Evolutionary conservation across 495 filamentous ascomycete species (phyloP), one percentile per base, ranked within the genome.

Genomic region (Tuber calosporum): DNA sequence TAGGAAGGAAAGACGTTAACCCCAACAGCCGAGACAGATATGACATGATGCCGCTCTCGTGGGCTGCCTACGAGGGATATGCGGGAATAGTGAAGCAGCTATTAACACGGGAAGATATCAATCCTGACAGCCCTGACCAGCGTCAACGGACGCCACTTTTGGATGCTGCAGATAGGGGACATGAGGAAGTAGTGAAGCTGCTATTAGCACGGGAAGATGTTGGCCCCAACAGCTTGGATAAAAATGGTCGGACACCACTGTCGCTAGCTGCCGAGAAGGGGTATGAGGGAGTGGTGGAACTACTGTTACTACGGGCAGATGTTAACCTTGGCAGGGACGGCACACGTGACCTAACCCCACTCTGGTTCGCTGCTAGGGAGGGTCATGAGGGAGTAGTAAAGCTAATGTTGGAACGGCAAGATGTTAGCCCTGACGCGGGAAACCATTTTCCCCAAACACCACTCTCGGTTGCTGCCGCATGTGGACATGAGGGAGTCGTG

Each of bases 1-100:
- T 83, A 39, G 66, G 73, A 22, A 70, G 41, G 34, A 73, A 73
- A 20, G 77, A 72, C 42, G 76, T 83, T 26, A 69, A 83, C 19
- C 69, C 83, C 36, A 73, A 78, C 39, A 13, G 17, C 30, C 20
- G 69, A 69, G 66, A 58, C 41, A 68, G 41, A 22, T 13, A 74
- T 48, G 67, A 69, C 40, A 71, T 36, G 62, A 77, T 79, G 53
- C 78, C 82, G 34, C 73, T 86, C 45, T 82, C 76, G 15, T 82
- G 72, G 75, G 84, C 83, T 37, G 82, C 83, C 37, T 73, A 72
- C 67, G 74, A 74, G n/a, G 84, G 83, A 11, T 79, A 85, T 71
- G 75, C 81, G 41, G 81, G 68, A 19, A 73, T 86, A 71, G 85
- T 77, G n/a, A 11, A 36, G 20, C 43, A 48, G 19, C 71, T 73